phyloP scores from a whole-genome alignment of 805 yeast species.

The Nakazawaea ambrosiae region DNA sequence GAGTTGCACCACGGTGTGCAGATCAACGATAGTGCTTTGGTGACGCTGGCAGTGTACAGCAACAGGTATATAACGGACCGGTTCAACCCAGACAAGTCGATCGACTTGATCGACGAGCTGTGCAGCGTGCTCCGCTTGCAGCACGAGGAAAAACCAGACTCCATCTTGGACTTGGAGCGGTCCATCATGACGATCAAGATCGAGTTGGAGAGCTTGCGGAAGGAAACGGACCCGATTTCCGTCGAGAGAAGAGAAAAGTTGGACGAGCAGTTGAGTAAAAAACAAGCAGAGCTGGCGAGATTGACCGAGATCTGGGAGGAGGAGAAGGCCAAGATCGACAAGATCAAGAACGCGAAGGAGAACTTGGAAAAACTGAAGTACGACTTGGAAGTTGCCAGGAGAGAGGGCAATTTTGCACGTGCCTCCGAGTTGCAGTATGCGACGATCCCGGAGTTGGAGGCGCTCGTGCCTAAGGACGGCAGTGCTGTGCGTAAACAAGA shows the following conservation, averaged over 20 bases:
- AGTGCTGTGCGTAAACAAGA: slow-evolving; percentile 18
- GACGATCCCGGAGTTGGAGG: slow-evolving; percentile 74
- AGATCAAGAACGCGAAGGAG: slow-evolving; percentile 71
- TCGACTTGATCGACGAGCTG: slow-evolving; percentile 94
- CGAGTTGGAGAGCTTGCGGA: slow-evolving; percentile 87
- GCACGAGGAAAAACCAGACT: slow-evolving; percentile 96
- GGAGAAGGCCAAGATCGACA: slow-evolving; percentile 71
- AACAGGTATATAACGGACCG: slow-evolving; percentile 89
- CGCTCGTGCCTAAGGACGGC: slow-evolving; percentile 41
- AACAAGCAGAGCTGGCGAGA: slow-evolving; percentile 58
- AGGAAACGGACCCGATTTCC: slow-evolving; percentile 84
- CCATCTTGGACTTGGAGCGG: slow-evolving; percentile 82
- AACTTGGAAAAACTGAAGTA: slow-evolving; percentile 78
- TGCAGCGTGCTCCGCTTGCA: slow-evolving; percentile 91
- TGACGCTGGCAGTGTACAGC: slow-evolving; percentile 86
- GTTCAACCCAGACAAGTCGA: slow-evolving; percentile 92
- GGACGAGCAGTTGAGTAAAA: slow-evolving; percentile 56
- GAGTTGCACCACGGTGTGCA: slow-evolving; percentile 98
- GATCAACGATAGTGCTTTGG: slow-evolving; percentile 85
- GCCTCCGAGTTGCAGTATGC: slow-evolving; percentile 91
- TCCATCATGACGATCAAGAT: slow-evolving; percentile 89
- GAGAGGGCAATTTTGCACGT: slow-evolving; percentile 77
- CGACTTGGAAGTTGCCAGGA: slow-evolving; percentile 75
- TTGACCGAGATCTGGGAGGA: slow-evolving; percentile 82
- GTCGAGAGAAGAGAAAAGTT: slow-evolving; percentile 70